These are phyloP conservation scores for Xerophyta viscosa DNA, from an alignment of 106 monocot species.

Conservation along the genomic window DNA sequence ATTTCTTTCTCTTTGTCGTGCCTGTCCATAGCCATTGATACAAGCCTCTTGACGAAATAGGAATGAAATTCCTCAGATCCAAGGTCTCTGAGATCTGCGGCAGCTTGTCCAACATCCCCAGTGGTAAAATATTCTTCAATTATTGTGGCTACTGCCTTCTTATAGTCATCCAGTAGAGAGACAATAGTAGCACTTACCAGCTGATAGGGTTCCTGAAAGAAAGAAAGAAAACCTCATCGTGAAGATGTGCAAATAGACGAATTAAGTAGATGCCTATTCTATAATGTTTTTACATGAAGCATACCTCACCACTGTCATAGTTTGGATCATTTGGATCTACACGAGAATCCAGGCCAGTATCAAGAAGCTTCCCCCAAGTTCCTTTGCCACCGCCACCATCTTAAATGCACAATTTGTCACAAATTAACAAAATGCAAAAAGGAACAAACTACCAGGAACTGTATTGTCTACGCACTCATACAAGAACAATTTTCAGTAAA, in stretches of 20 bases:
- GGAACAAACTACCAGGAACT: not conserved
- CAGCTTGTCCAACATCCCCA: constrained; percentile 63
- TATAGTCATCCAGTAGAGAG: constrained; percentile 50
- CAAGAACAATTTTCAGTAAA: too few species aligned
- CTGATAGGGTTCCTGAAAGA: constrained; percentile 70
- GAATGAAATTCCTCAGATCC: constrained; percentile 49
- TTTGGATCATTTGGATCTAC: constrained; percentile 92
- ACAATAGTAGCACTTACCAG: constrained; percentile 56
- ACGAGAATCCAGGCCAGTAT: constrained; percentile 40
- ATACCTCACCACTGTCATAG: constrained; percentile 95
- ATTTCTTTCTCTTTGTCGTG: constrained; percentile 93
- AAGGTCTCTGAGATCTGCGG: constrained; percentile 62
- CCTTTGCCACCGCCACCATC: constrained; percentile 99
- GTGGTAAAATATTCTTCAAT: constrained; percentile 82
- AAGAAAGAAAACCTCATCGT: constrained; percentile 3
- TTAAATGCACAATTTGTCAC: constrained; percentile 8
- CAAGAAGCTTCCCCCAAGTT: constrained; percentile 95
- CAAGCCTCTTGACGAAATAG: constrained; percentile 77
- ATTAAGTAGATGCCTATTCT: too few species aligned
- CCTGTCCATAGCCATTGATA: constrained; percentile 82
- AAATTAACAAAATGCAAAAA: not conserved
- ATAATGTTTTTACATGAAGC: too few species aligned
- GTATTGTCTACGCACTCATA: too few species aligned
- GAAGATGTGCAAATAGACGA: too few species aligned
- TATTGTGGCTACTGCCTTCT: constrained; percentile 34